These are phyloP conservation scores for Dryas alaskensis DNA, from an alignment of 306 rosid species.

Conservation along the genomic window DNA sequence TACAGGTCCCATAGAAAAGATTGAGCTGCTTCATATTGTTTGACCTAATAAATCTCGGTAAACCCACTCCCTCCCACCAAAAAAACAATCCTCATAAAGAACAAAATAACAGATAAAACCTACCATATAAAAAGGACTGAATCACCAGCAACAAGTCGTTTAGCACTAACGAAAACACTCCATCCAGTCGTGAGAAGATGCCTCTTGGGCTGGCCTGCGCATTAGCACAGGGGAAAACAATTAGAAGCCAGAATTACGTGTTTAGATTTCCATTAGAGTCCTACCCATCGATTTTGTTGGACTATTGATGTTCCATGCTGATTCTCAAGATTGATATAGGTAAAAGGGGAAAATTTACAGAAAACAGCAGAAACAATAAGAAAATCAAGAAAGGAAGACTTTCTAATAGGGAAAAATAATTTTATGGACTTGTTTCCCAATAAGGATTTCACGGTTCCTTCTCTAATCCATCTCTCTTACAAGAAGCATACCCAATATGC, in stretches of 20 bases:
- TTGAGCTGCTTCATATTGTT: not conserved
- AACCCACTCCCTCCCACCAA: not conserved
- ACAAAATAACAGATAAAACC: slow-evolving; percentile 6
- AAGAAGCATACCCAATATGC: no score
- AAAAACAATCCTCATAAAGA: not conserved
- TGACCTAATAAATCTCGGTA: not conserved
- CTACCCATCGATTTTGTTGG: not conserved
- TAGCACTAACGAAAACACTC: slow-evolving; percentile 75
- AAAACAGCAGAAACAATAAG: no score
- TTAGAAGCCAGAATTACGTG: slow-evolving; percentile 11
- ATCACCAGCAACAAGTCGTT: slow-evolving; percentile 80
- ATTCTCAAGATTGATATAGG: not conserved
- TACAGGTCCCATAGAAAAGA: not conserved
- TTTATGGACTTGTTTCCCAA: no score
- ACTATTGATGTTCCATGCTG: not conserved
- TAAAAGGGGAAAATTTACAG: not conserved
- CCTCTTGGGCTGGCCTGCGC: slow-evolving; percentile 74
- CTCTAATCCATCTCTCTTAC: no score
- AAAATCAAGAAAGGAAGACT: no score
- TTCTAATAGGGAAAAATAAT: no score
- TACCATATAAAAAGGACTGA: slow-evolving; percentile 75
- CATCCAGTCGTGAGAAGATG: slow-evolving; percentile 81
- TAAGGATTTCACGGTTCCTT: no score
- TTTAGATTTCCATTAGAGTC: not conserved
- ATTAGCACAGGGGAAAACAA: slow-evolving; percentile 4